Conservation (phyloP, 495 filamentous ascomycete genomes). For the Usnea hakonensis region DNA sequence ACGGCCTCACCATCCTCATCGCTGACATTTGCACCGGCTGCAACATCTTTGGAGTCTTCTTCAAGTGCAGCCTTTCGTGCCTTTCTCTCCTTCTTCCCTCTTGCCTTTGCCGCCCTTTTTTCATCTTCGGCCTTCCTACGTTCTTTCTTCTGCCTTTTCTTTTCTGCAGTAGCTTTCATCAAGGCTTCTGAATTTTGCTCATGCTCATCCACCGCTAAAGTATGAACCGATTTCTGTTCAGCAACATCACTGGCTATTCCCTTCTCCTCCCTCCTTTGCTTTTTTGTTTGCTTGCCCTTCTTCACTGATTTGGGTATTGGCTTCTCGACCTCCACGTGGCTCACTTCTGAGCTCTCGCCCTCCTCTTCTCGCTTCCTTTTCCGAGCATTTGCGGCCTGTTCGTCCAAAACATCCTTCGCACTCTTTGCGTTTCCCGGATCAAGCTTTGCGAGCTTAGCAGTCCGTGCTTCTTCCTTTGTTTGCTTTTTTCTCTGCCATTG, state of each 20-base stretch:
- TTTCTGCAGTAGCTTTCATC: constrained; percentile 28
- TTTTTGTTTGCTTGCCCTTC: constrained; percentile 35
- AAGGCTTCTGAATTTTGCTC: background rate
- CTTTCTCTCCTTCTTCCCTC: constrained; percentile 41
- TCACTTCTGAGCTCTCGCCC: constrained; percentile 29
- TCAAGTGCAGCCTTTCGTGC: constrained; percentile 18
- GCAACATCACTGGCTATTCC: constrained; percentile 10
- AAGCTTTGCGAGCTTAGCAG: constrained; percentile 72
- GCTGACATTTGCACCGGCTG: constrained; percentile 10
- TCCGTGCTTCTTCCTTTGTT: constrained; percentile 71
- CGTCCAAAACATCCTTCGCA: constrained; percentile 79
- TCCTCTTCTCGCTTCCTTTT: constrained; percentile 60
- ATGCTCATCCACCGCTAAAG: background rate
- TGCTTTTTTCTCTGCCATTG: constrained; percentile 87
- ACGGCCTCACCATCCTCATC: constrained; percentile 30
- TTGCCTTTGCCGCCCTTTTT: constrained; percentile 35
- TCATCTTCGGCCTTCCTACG: constrained; percentile 45
- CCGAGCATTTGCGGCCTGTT: constrained; percentile 48
- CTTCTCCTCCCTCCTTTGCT: constrained; percentile 34
- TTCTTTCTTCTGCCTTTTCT: constrained; percentile 42
- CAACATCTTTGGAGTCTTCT: constrained; percentile 7
- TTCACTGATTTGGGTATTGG: constrained; percentile 30
- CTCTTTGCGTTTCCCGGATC: constrained; percentile 74
- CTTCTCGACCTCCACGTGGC: constrained; percentile 45
- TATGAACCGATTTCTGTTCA: background rate